Percentiles rank a stretch among this genome's conserved stretches.
These are phyloP conservation scores for Bipolaris victoriae DNA, from an alignment of 2,329 filamentous ascomycete species.

Conservation along the genomic window DNA sequence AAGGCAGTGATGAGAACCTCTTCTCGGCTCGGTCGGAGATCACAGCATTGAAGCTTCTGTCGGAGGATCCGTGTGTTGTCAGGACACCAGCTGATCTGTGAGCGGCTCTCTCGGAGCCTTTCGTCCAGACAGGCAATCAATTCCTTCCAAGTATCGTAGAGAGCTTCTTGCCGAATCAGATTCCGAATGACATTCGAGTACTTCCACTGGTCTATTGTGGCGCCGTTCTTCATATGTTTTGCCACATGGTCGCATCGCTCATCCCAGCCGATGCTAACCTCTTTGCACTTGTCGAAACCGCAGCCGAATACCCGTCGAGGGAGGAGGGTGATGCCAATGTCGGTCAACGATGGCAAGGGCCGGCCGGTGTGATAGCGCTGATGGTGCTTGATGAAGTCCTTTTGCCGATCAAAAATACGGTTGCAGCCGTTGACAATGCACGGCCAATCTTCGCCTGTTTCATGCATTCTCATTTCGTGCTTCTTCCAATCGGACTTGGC, in stretches of 20 bases:
- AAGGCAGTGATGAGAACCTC: conserved; percentile 47
- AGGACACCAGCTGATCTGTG: conserved; percentile 48
- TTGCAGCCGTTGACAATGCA: conserved; percentile 45
- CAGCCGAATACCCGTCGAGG: conserved; percentile 47
- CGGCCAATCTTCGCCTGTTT: conserved; percentile 49
- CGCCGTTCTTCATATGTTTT: conserved; percentile 49
- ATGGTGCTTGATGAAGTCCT: conserved; percentile 48
- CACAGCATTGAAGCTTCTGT: conserved; percentile 49
- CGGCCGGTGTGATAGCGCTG: conserved; percentile 47
- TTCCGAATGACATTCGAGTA: conserved; percentile 49
- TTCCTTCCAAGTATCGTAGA: conserved; percentile 48
- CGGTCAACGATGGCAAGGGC: conserved; percentile 43
- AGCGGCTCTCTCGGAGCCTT: conserved; percentile 41
- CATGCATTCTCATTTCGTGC: conserved; percentile 49
- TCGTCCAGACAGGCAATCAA: conserved; percentile 42
- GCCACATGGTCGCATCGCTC: conserved; percentile 49
- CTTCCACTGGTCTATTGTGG: conserved; percentile 45
- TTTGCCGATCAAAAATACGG: conserved; percentile 46
- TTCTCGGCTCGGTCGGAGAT: conserved; percentile 45
- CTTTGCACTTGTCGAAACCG: conserved; percentile 49
- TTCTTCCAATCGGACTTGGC: conserved; percentile 51
- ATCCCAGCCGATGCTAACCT: conserved; percentile 49
- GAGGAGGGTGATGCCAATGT: conserved; percentile 43
- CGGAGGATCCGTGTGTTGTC: conserved; percentile 45
- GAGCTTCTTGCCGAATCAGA: conserved; percentile 45